These are phyloP conservation scores for Aspergillus cristatus DNA, from an alignment of 495 filamentous ascomycete genomes.

Conservation along the genomic window DNA sequence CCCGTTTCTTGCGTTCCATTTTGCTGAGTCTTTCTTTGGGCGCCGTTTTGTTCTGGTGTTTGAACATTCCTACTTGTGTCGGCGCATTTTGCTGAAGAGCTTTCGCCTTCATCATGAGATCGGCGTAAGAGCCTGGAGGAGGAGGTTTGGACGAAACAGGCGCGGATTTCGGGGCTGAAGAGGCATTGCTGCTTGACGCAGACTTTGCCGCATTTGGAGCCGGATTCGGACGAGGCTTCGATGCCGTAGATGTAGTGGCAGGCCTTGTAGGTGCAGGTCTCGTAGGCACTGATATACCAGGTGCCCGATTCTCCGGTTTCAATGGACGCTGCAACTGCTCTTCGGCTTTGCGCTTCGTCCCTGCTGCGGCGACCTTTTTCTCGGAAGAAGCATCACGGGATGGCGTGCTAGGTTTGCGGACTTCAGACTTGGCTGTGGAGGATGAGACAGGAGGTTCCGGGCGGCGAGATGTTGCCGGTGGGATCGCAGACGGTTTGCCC, in stretches of 20 bases:
- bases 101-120: slow-evolving; percentile 33
- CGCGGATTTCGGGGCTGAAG: slow-evolving; percentile 12
- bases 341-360: slow-evolving; percentile 38
- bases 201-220: slow-evolving; percentile 13
- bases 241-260: slow-evolving; percentile 4
- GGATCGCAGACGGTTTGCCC: slow-evolving; percentile 27
- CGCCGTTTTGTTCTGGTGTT: slow-evolving; percentile 19
- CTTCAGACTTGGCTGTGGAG: slow-evolving; percentile 18
- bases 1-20: slow-evolving; percentile 29
- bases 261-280: slow-evolving; percentile 1
- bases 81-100: slow-evolving; percentile 27
- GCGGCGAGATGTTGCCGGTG: slow-evolving; percentile 17
- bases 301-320: slow-evolving; percentile 15
- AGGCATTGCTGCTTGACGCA: slow-evolving; percentile 9
- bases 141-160: slow-evolving; percentile 26
- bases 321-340: slow-evolving; percentile 24
- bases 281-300: slow-evolving; percentile 9
- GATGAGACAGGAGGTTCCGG: slow-evolving; percentile 21
- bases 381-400: slow-evolving; percentile 8
- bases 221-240: slow-evolving; percentile 13
- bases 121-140: slow-evolving; percentile 35
- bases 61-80: slow-evolving; percentile 24
- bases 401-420: slow-evolving; percentile 11
- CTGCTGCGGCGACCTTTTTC: slow-evolving; percentile 13
- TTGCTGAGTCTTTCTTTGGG: slow-evolving; percentile 34